Conservation (phyloP, 768 basidiomycete genomes). For the Nevesoporus exiguus region DNA sequence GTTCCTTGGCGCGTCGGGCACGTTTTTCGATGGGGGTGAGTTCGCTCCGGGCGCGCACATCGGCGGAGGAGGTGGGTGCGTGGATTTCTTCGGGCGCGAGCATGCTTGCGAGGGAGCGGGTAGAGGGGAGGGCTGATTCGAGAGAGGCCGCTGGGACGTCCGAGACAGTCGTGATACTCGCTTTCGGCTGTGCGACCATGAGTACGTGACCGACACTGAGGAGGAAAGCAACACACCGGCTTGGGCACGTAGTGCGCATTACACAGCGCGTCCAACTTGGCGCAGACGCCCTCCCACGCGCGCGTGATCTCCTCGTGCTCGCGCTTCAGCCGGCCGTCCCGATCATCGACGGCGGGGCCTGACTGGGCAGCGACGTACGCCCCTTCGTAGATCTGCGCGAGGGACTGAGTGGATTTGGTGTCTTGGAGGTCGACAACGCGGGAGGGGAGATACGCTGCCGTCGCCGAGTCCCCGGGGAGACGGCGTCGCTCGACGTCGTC, state of each 20-base stretch:
- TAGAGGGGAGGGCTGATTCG: slow-evolving; percentile 89
- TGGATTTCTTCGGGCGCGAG: slow-evolving; percentile 94
- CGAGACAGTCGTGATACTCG: slow-evolving; percentile 76
- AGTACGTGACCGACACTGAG: neutral
- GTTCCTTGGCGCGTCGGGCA: slow-evolving; percentile 59
- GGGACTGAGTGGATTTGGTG: slow-evolving; percentile 79
- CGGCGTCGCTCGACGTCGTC: slow-evolving; percentile 90
- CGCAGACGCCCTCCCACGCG: slow-evolving; percentile 80
- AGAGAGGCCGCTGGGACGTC: slow-evolving; percentile 79
- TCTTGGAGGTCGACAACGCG: slow-evolving; percentile 87
- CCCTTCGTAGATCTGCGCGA: slow-evolving; percentile 95
- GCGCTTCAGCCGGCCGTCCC: slow-evolving; percentile 83
- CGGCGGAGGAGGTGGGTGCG: slow-evolving; percentile 47
- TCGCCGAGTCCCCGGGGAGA: slow-evolving; percentile 61
- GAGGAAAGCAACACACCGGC: slow-evolving; percentile 50
- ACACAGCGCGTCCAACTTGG: slow-evolving; percentile 88
- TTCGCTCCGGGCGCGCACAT: slow-evolving; percentile 68
- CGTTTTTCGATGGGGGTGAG: slow-evolving; percentile 85
- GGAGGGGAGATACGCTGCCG: slow-evolving; percentile 81
- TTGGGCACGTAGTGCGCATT: slow-evolving; percentile 97
- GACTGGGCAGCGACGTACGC: slow-evolving; percentile 74
- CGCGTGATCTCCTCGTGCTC: slow-evolving; percentile 86
- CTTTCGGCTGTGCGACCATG: slow-evolving; percentile 65
- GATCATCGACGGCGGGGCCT: slow-evolving; percentile 57
- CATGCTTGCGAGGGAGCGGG: slow-evolving; percentile 69